Conservation (phyloP, 371 early-diverging fungal genomes). For the Rhizomucor miehei region DNA sequence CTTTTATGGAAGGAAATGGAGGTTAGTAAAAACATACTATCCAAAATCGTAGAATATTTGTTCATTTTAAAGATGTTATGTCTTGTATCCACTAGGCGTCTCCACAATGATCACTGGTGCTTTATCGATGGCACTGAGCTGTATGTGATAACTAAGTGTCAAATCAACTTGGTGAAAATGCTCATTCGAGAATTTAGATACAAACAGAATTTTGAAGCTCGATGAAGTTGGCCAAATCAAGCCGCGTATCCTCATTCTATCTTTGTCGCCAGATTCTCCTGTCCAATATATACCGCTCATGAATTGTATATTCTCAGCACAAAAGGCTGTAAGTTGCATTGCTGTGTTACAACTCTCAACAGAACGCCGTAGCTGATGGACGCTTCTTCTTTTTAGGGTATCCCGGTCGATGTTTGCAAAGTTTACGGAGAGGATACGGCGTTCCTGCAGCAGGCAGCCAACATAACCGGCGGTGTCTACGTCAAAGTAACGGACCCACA, state of each 20-base stretch:
- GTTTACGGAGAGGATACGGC: conserved; percentile 75
- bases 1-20: conserved; percentile 32
- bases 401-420: conserved; percentile 89
- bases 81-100: conserved; percentile 11
- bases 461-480: conserved; percentile 88
- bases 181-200: conserved; percentile 40
- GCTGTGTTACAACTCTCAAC: too few species aligned
- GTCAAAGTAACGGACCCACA: conserved; percentile 61
- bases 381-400: conserved; percentile 44
- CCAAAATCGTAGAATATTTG: too few species aligned
- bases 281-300: conserved; percentile 92
- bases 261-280: conserved; percentile 84
- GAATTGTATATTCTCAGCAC: conserved; percentile 96
- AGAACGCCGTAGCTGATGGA: background rate
- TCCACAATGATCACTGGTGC: conserved; percentile 56
- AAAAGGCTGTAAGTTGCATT: conserved; percentile 79
- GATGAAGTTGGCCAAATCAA: conserved; percentile 63
- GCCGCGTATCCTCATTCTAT: conserved; percentile 83
- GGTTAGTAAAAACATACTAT: too few species aligned
- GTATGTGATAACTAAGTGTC: conserved; percentile 23
- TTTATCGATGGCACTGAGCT: conserved; percentile 60
- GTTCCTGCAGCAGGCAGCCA: conserved; percentile 91
- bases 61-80: too few species aligned
- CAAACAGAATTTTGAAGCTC: conserved; percentile 57
- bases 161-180: too few species aligned